These are phyloP conservation scores for Trypanosoma brucei DNA, from an alignment of 208 protist species.

Conservation along the genomic window DNA sequence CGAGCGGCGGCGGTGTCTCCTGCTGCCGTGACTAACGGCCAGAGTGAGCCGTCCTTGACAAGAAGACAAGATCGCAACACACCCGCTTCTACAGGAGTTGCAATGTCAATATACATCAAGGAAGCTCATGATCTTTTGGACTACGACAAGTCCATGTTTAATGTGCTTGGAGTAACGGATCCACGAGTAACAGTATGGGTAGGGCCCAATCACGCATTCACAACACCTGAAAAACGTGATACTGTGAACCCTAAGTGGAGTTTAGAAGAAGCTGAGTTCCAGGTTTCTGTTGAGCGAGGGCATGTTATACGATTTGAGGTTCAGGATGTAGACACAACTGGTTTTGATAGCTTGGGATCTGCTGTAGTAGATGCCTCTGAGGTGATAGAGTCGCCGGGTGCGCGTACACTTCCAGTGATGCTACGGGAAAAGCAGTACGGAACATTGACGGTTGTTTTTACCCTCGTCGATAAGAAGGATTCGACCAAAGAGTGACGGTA, in stretches of 20 bases:
- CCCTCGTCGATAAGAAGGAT: neutral
- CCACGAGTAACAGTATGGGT: conserved; percentile 56
- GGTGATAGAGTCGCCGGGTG: conserved; percentile 23
- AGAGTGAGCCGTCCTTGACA: too few relatives aligned
- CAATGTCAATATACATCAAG: conserved; percentile 40
- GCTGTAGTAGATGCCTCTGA: conserved; percentile 26
- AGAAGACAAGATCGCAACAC: too few relatives aligned
- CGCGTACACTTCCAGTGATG: conserved; percentile 32
- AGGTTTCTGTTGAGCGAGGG: conserved; percentile 15
- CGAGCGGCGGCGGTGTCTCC: too few relatives aligned
- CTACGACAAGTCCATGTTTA: conserved; percentile 27
- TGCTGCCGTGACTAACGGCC: too few relatives aligned
- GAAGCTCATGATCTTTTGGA: conserved; percentile 30
- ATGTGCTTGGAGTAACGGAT: conserved; percentile 30
- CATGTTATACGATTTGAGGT: conserved; percentile 51
- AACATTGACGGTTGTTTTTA: conserved; percentile 33
- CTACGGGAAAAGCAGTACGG: conserved; percentile 33
- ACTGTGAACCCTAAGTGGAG: conserved; percentile 38
- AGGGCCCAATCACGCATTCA: conserved; percentile 33
- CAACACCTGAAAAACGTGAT: conserved; percentile 28
- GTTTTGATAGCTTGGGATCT: conserved; percentile 34
- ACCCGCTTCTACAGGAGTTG: too few relatives aligned
- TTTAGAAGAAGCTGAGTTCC: conserved; percentile 27
- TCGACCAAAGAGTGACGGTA: neutral
- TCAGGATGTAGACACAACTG: conserved; percentile 29